Evolutionary conservation across 2,329 filamentous ascomycete species (phyloP).

Genomic region (Pseudocercospora macadamiae): DNA sequence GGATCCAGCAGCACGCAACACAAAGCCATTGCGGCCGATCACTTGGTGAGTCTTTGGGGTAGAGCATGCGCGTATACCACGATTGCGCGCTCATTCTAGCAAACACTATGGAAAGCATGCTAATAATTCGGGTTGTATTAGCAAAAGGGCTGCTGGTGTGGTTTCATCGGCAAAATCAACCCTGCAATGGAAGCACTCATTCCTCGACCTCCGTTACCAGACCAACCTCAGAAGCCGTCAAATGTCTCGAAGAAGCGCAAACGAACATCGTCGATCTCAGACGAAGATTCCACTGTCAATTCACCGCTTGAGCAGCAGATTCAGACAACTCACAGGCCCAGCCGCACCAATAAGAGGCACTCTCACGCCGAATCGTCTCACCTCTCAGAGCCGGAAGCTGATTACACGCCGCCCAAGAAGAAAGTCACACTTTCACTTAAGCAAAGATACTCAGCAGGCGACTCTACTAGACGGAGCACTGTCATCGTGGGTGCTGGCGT

Average conservation of each 20-base stretch:
- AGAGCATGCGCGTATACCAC: too few relatives aligned
- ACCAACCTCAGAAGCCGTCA: not conserved
- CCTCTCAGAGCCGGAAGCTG: not conserved
- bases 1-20: not conserved
- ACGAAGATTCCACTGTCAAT: not conserved
- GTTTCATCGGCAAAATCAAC: slow-evolving; percentile 1
- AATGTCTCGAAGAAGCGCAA: not conserved
- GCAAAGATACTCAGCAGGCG: not conserved
- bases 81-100: too few relatives aligned
- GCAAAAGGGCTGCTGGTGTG: slow-evolving; percentile 1
- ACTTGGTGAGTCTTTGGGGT: not conserved
- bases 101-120: too few relatives aligned
- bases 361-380: not conserved
- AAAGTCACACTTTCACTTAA: not conserved
- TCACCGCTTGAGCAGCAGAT: not conserved
- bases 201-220: not conserved
- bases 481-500: slow-evolving; percentile 3
- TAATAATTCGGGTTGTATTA: too few relatives aligned
- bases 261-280: not conserved
- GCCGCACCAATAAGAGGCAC: not conserved
- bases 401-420: not conserved
- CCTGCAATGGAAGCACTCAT: not conserved
- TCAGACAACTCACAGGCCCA: not conserved
- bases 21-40: not conserved
- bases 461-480: not conserved